phyloP scores from a whole-genome alignment of 2,329 filamentous ascomycete species.

The Xylariaceae sp. region DNA sequence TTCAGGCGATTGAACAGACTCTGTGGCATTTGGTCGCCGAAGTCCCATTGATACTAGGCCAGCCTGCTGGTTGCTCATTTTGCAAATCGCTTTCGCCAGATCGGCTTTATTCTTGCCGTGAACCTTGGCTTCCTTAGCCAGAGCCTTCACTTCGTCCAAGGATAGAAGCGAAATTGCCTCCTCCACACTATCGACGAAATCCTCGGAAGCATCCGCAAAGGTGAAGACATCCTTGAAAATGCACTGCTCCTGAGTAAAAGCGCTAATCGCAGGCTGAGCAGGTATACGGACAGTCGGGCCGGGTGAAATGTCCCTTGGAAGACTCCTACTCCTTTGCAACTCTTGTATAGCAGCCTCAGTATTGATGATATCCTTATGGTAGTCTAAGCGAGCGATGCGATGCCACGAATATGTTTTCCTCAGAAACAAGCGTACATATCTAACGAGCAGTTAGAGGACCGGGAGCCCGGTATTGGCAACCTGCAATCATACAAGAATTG shows the following conservation, averaged over 20 bases:
- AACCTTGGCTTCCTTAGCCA: conserved; percentile 83
- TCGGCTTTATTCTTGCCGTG: conserved; percentile 86
- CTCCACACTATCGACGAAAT: conserved; percentile 70
- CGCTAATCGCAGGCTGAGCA: conserved; percentile 25
- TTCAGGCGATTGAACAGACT: conserved; percentile 49
- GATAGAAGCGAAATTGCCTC: conserved; percentile 77
- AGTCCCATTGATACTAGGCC: conserved; percentile 68
- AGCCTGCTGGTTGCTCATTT: conserved; percentile 67
- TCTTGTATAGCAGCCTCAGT: conserved; percentile 60
- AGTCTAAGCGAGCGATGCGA: conserved; percentile 70
- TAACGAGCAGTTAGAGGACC: conserved; percentile 35
- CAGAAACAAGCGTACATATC: conserved; percentile 88
- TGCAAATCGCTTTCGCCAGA: conserved; percentile 67
- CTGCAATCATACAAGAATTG: conserved; percentile 73
- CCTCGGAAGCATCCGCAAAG: conserved; percentile 76
- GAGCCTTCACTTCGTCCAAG: conserved; percentile 79
- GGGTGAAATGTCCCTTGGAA: conserved; percentile 44
- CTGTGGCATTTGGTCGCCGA: conserved; percentile 59
- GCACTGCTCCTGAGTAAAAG: conserved; percentile 40
- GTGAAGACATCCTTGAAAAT: conserved; percentile 57
- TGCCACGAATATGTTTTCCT: conserved; percentile 92
- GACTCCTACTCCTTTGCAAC: conserved; percentile 54
- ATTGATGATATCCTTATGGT: conserved; percentile 78
- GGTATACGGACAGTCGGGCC: conserved; percentile 17
- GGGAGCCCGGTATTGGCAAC: background rate